A percentile compares a stretch with the other conserved stretches of the same genome.
Evolutionary conservation across 257 asterid species (phyloP).

Genomic region (Solanum medicagineum): DNA sequence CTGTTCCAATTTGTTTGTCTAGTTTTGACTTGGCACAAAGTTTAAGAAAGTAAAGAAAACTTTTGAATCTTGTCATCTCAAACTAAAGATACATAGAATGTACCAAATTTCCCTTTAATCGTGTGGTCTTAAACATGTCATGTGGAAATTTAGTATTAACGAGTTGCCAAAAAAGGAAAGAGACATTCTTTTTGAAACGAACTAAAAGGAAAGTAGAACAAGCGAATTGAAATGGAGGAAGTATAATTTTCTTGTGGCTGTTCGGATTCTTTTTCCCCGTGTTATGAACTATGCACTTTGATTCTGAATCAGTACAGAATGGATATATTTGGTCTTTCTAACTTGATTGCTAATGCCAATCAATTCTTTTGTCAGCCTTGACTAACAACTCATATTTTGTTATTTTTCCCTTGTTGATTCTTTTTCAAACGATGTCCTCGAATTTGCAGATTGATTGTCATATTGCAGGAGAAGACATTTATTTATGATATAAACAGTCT

Average conservation of each 20-base stretch:
- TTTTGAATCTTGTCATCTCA: background rate
- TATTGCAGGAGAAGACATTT: slow-evolving; percentile 68
- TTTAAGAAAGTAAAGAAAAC: background rate
- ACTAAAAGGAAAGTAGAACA: background rate
- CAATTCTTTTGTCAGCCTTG: background rate
- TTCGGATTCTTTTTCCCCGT: background rate
- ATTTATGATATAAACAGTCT: slow-evolving; percentile 67
- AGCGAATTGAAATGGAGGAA: background rate
- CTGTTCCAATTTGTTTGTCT: background rate
- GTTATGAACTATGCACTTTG: background rate
- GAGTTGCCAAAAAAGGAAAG: background rate
- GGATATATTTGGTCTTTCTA: background rate
- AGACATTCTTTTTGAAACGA: background rate
- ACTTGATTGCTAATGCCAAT: background rate
- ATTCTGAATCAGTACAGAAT: background rate
- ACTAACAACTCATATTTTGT: background rate
- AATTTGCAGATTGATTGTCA: slow-evolving; percentile 66
- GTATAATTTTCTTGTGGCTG: background rate
- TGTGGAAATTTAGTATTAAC: background rate
- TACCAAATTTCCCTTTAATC: background rate
- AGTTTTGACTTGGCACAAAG: background rate
- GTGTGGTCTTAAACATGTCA: background rate
- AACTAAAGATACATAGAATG: background rate
- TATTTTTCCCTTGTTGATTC: background rate
- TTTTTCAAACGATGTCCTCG: background rate